These are phyloP conservation scores for Stachybotrys chlorohalonatus DNA, from an alignment of 2,329 filamentous ascomycete species.

Conservation along the genomic window DNA sequence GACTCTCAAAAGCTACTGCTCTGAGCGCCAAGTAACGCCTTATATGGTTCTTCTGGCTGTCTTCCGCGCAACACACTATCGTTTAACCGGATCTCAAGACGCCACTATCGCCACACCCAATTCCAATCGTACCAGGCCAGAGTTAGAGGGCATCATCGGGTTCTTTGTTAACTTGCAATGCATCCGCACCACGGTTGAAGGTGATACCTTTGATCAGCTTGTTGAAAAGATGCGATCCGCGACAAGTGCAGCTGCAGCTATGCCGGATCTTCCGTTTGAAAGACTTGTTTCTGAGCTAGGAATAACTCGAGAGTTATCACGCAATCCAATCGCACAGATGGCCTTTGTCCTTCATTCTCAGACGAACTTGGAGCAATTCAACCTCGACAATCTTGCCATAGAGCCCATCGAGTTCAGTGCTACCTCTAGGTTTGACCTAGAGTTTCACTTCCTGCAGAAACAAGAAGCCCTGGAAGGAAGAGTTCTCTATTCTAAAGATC, in stretches of 20 bases:
- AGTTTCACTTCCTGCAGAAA: constrained; percentile 7
- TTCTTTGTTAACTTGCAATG: constrained; percentile 6
- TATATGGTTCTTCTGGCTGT: constrained; percentile 1
- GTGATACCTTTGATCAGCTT: constrained; percentile 1
- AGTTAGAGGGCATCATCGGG: constrained; percentile 1
- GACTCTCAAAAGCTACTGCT: neutral
- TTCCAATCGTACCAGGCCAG: neutral
- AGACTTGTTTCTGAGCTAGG: neutral
- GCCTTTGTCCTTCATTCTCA: constrained; percentile 13
- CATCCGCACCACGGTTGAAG: neutral
- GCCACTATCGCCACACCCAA: constrained; percentile 1
- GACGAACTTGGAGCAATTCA: constrained; percentile 8
- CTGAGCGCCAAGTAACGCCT: neutral
- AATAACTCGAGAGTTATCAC: constrained; percentile 6
- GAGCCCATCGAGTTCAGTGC: constrained; percentile 1
- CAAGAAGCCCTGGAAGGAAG: constrained; percentile 1
- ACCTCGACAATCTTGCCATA: neutral
- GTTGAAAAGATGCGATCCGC: constrained; percentile 2
- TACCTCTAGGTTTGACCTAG: constrained; percentile 7
- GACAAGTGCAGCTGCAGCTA: constrained; percentile 1
- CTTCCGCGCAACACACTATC: constrained; percentile 2
- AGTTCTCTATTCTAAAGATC: constrained; percentile 4
- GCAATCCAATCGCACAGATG: constrained; percentile 9
- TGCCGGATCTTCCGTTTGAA: constrained; percentile 4
- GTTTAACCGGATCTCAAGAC: constrained; percentile 2